phyloP scores from a whole-genome alignment of 2,329 filamentous ascomycete genomes.

The Venturiaceae sp. region DNA sequence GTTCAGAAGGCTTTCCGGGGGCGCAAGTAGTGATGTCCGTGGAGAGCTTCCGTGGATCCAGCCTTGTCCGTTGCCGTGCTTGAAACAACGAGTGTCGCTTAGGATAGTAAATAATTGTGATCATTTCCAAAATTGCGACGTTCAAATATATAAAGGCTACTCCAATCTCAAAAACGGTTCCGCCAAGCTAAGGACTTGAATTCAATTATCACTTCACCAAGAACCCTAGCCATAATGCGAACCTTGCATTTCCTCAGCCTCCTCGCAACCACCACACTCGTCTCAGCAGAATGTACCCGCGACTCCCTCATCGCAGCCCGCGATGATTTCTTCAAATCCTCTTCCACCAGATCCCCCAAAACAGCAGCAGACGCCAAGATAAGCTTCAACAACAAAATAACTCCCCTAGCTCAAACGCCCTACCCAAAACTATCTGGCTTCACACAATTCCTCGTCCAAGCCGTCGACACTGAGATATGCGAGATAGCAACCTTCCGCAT shows the following conservation, averaged over 20 bases:
- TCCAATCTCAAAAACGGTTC: too few species aligned
- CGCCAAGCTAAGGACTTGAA: too few species aligned
- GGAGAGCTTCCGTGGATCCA: too few species aligned
- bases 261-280: neutral
- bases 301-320: neutral
- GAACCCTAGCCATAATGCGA: neutral
- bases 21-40: too few species aligned
- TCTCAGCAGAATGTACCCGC: neutral
- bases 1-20: too few species aligned
- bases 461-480: conserved; percentile 6
- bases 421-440: conserved; percentile 1
- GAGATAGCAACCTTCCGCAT: conserved; percentile 7
- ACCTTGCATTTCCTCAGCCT: neutral
- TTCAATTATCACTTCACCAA: neutral
- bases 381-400: conserved; percentile 1
- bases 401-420: conserved; percentile 1
- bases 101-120: too few species aligned
- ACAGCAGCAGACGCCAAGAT: neutral
- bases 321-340: neutral
- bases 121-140: too few species aligned
- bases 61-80: too few species aligned
- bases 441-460: conserved; percentile 3
- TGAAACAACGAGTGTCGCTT: too few species aligned
- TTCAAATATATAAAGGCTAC: too few species aligned
- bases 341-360: neutral